Evolutionary conservation across 2,329 filamentous ascomycete species (phyloP), one percentile per base, ranked within the genome.

Genomic region (Xylaria sp.): DNA sequence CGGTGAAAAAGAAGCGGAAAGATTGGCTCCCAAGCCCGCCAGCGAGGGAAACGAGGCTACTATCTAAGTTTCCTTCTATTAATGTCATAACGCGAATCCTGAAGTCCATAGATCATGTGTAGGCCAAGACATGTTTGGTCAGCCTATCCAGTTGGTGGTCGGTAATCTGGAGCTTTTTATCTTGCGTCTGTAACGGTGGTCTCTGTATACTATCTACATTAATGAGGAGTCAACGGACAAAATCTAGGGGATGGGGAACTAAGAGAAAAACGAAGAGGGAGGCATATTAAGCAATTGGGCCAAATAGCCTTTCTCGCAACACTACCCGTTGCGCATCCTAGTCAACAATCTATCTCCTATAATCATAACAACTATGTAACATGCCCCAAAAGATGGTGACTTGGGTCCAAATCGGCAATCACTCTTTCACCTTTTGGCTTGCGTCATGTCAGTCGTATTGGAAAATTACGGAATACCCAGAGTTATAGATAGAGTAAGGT

Each of bases 21-120:
- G 83, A 73, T 82, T 81, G 73, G 82, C 84, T 74, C 85, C 88
- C 51, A 90, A 90, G 82, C 89, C 89, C 41, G 89, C 87, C 1
- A 90, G 88, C 74, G 89, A 91, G 74, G 84, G 84, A 69, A 87
- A 88, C 72, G 88, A 90, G 76, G 88, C 89, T 34, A 87, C 84
- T 44, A 66, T 75, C 46, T 75, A 72, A 34, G 10, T 23, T 51
- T 20, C 3, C 44, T 20, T 8, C 3, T 37, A 18, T 8, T n/a
- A 15, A 25, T 10, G 15, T 52, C 1, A 48, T 54, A 56, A 60
- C 41, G 13, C 13, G 41, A 37, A 50, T 44, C 23, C 7, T 28
- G 62, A 58, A 25, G 28, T 59, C 61, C 25, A 39, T 63, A 57
- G 37, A 56, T 41, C 34, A 51, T 58, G 37, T 65, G 52, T 68